Evolutionary conservation across 2,329 filamentous ascomycete species (phyloP), one percentile per base, ranked within the genome.

Genomic region (Pseudogymnoascus sp.): DNA sequence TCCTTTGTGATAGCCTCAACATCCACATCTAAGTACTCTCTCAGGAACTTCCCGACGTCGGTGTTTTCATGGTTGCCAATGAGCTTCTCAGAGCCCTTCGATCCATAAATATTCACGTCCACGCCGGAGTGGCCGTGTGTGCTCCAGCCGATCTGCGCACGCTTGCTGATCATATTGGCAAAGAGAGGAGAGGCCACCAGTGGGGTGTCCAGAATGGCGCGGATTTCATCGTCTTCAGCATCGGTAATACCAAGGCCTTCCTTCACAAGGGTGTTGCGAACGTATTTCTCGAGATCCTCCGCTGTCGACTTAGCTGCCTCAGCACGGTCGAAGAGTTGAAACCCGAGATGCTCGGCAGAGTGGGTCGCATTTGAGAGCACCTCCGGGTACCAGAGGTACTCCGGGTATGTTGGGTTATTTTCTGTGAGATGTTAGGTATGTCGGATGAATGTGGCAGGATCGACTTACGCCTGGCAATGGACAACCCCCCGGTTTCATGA

Each of bases 21-120:
- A 71, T 97, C 87, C 1, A 97, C 84, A 58, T 84, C 83, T 0
- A 99, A 82, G 71, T 94, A 99, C 7, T 85, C 78, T 6, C 85
- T 79, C 63, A 99, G 76, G 74, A 97, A 99, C 48, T 83, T 79
- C 35, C 94, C 94, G 0, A 99, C 82, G 27, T 97, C 92, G 0
- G 88, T 97, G 73, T 99, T 99, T 79, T 99, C 94, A 61, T 95
- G 87, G 73, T 97, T 97, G 6, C 93, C 93, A 5, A 96, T 80
- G 12, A 81, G 79, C 44, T 83, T 84, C 38, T 83, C 80, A 0
- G 84, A 80, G 3, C 90, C 86, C 51, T 81, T 80, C 0, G 89
- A 92, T 60, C 90, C 88, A 77, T 97, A 99, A 67, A 99, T 91
- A 74, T 99, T 99, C 58, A 99, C 94, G 72, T 99, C 94, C 6